Base-by-base conservation (phyloP, 1,284 basidiomycete species). In the Spongiforma sp. region DNA sequence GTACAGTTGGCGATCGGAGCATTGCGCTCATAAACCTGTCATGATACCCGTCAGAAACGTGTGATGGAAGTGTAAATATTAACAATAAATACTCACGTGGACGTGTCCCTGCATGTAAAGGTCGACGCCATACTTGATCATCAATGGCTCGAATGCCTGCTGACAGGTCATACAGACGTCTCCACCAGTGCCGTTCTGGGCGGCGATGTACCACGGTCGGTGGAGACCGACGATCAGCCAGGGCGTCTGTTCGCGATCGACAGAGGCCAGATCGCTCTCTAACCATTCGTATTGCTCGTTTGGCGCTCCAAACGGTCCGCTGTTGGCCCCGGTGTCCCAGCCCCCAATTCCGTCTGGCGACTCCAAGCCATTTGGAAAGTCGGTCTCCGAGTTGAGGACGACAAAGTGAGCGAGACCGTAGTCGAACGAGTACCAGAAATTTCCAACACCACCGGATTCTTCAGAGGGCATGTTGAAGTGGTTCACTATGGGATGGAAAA, bases 341-440 rank as follows among this genome's bases (percentile, higher is more conserved):
- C 72, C 72, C 0, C 72, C 72, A 1, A 0, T 4, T 34, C 59
- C 64, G 24, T 73, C 74, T 9, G 73, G 73, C 0, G 72, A 70
- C 59, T 66, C 70, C 21, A 76, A n/a, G 28, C 73, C 66, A 6
- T 48, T 32, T 1, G 72, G 68, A 19, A 76, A 43, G 41, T 76
- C 75, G 0, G 73, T 75, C 55, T 74, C 70, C 7, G 33, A 61
- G 26, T 74, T 46, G 53, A 76, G 15, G 2, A 73, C 4, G 55
- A 74, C 43, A 15, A 74, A 74, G 57, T 74, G 73, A 10, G 68
- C 70, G 24, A 76, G 71, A 34, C 73, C 72, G n/a, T 76, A 71
- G 59, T 74, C 66, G 21, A 74, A 74, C 11, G 73, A 74, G 61
- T 74, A 76, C 73, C 73, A 76, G 30, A 76, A 75, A 41, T 74